Base-by-base conservation (phyloP, 345 rosid genomes). In the Euclidium syriacum region DNA sequence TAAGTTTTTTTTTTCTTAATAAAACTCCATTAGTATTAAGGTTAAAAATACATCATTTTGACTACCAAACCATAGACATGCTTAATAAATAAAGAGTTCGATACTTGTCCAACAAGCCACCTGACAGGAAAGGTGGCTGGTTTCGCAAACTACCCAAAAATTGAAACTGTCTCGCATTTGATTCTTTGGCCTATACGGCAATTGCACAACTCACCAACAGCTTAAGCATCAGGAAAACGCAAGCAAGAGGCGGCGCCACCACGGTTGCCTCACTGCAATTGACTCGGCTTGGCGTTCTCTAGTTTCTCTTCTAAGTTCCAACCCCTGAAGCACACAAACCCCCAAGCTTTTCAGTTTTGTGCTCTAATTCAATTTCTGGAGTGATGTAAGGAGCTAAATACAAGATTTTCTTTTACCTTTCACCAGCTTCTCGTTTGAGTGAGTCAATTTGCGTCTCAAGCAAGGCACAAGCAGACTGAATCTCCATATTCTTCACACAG, bases 401-500 rank as follows among this genome's bases (percentile, higher is more conserved):
- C 65, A 16, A 39, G 30, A 11, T 23, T 70, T 48, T 58, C 58
- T 43, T 62, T 44, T 67, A 88, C 98, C 89, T 88, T 70, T 86
- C 91, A 17, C 72, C 65, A 54, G 95, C 86, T 83, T 88, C 98
- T 70, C 64, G 81, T 78, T 70, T 85, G 38, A 80, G 54, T 8
- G 77, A 84, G 53, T 80, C 88, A 22, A 85, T 63, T 49, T 83
- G 86, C 32, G 74, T 78, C 73, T 90, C 90, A 47, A 85, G 64
- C 58, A 73, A 57, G 38, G 78, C 67, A 70, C 96, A 87, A n/a
- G 91, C 95, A 55, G 81, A 74, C 49, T 81, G 91, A 47, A 94
- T 94, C 69, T 85, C 90, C 70, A 87, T 87, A 53, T 90, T 94
- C 77, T 94, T 94, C 56, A 61, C 66, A 65, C 95, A 84, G 46